Evolutionary conservation across 192 early-diverging fungal species (phyloP), one percentile per base, ranked within the genome.

Genomic region (Linnemannia elongata): DNA sequence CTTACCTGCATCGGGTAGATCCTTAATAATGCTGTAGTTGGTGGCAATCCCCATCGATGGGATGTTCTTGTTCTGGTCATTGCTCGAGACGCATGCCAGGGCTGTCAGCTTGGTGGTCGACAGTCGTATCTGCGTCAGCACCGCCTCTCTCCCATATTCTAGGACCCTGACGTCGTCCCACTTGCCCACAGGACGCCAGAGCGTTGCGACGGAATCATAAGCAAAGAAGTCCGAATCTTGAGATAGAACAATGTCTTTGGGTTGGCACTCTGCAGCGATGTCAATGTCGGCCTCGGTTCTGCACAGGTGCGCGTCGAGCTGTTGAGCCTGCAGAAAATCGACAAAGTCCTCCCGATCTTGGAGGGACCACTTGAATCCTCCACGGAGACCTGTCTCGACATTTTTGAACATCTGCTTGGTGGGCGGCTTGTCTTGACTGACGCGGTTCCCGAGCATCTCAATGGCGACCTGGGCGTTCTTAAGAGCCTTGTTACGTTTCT

Each of bases 181-280:
- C 42, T 47, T 68, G 24, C 76, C 76, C 41, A 77, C 76, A 49
- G 76, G 44, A 41, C 57, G 30, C 42, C 76, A 77, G 2, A 66
- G 6, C 0, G 27, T 69, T 30, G 3, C 33, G 10, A 54, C 44
- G 2, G 76, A 47, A 41, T 69, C 42, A 63, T 69, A 69, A 4
- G 63, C 63, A 2, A 69, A 47, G 1, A 45, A 77, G 27, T 77
- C 63, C 6, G 76, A 77, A 17, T 77, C 76, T 36, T 77, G 10
- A 6, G 42, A 77, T n/a, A 77, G 63, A 4, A 77, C 76, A 44
- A 77, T 47, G 63, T 77, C 76, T 9, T 13, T 17, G 4, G 52
- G 36, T 60, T 75, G 52, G 39, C 54, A 75, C 0, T 75, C 74
- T 0, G 36, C 74, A 39, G 74, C 74, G 54, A 75, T 75, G 0